Evolutionary conservation across 2,329 filamentous ascomycete genomes (phyloP), one percentile per base, ranked within the genome.

Genomic region (Apiospora aurea): DNA sequence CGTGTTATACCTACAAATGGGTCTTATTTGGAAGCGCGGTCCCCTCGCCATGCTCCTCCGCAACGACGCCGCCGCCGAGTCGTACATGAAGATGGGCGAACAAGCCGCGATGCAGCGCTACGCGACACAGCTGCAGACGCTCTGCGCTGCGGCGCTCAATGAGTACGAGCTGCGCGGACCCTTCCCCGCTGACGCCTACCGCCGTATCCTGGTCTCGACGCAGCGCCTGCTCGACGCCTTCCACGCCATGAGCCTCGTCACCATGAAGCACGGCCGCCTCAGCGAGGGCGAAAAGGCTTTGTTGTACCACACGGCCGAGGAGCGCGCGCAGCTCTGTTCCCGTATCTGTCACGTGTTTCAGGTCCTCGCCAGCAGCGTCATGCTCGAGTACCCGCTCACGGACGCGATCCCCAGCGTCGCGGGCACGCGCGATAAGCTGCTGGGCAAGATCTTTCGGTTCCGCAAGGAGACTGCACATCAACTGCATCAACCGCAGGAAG

Each of bases 191-290:
- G 89, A 88, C 61, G 88, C 90, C 21, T 95, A 93, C 79, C 89
- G 88, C 5, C 89, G 91, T 47, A 93, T 98, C 72, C 88, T 98
- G 79, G 89, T 90, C 29, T 92, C 92, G 13, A 97, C 95, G 0
- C 92, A 92, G 74, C 91, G 93, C 70, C 94, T 98, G 82, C 90
- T 98, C 5, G 95, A 98, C 81, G 92, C 94, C 49, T 98, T 99
- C 81, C 95, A 98, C 79, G 94, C 95, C 69, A 97, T 99, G 94
- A 97, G 96, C 74, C 90, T 98, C 14, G 92, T 98, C 74, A 95
- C 97, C 49, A 88, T 93, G 78, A 96, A 95, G 78, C 93, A 96
- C 72, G 85, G 92, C 14, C 88, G 89, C 49, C 89, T 94, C 0
- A 94, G 91, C 2, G 89, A 92, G 38, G 95, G 96, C 4, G 96